Evolutionary conservation across 2,329 filamentous ascomycete genomes (phyloP).

Genomic region (Kalmusia sp.): DNA sequence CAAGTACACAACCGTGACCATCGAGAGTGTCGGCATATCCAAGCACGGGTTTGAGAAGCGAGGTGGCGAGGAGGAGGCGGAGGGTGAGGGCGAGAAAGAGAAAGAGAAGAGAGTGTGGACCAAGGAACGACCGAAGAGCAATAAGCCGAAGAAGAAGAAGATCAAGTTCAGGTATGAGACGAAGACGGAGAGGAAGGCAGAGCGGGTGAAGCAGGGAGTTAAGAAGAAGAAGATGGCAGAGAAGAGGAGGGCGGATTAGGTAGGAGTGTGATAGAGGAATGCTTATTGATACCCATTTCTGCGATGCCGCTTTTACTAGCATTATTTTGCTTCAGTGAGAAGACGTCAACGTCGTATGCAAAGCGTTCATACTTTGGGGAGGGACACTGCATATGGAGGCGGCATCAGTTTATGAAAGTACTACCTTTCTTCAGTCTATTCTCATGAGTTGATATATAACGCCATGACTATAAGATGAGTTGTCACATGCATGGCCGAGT

Average conservation of each 20-base stretch:
- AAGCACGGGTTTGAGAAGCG: conserved; percentile 72
- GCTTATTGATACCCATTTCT: neutral
- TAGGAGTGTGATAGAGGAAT: neutral
- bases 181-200: conserved; percentile 77
- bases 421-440: too few species aligned
- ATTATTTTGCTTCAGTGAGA: neutral
- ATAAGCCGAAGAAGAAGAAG: conserved; percentile 78
- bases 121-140: conserved; percentile 54
- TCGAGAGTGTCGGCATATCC: conserved; percentile 85
- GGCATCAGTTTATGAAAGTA: too few species aligned
- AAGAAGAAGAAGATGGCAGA: conserved; percentile 76
- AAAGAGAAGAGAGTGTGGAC: conserved; percentile 51
- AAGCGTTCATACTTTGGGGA: too few species aligned
- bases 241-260: conserved; percentile 51
- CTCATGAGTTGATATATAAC: too few species aligned
- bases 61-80: conserved; percentile 30
- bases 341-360: neutral
- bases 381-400: too few species aligned
- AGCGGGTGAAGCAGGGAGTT: conserved; percentile 67
- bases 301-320: neutral
- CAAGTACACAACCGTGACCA: conserved; percentile 91
- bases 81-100: conserved; percentile 19
- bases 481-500: too few species aligned
- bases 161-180: conserved; percentile 92
- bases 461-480: too few species aligned